Conservation (phyloP, 2,329 filamentous ascomycete genomes). For the Fusarium sublunatum region DNA sequence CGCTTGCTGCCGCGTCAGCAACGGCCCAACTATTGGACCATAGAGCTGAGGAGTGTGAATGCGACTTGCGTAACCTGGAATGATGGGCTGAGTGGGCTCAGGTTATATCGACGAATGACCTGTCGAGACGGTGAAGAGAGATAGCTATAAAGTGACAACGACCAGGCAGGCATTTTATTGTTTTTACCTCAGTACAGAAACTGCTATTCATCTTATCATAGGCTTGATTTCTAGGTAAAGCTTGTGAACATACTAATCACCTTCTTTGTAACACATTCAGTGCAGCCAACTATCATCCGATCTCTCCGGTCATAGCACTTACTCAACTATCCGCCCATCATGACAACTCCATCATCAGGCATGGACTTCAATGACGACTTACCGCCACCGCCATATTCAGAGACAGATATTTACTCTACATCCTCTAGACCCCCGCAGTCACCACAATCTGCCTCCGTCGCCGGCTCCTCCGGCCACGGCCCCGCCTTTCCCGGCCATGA, state of each 20-base stretch:
- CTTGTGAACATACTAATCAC: neutral
- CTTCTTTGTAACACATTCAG: neutral
- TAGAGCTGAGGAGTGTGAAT: constrained; percentile 39
- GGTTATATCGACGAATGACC: neutral
- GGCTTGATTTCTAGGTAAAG: neutral
- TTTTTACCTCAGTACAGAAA: no score
- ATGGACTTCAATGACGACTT: constrained; percentile 49
- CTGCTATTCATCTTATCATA: neutral
- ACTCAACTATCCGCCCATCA: constrained; percentile 25
- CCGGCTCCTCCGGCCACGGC: constrained; percentile 37
- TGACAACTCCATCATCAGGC: constrained; percentile 31
- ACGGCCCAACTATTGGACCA: constrained; percentile 32
- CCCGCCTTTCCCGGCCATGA: constrained; percentile 50
- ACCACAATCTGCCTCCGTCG: constrained; percentile 33
- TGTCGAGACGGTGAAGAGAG: neutral
- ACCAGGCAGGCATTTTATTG: neutral
- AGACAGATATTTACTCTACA: constrained; percentile 66
- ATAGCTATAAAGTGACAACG: neutral
- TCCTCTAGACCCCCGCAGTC: constrained; percentile 46
- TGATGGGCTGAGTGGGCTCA: neutral
- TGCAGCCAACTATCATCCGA: neutral
- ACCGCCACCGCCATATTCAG: constrained; percentile 67
- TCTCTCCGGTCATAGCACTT: neutral
- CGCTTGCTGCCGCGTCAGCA: constrained; percentile 42
- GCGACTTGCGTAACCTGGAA: constrained; percentile 36